These are phyloP conservation scores for Achlya hypogyna DNA, from an alignment of 352 stramenopile genomes.

Conservation along the genomic window DNA sequence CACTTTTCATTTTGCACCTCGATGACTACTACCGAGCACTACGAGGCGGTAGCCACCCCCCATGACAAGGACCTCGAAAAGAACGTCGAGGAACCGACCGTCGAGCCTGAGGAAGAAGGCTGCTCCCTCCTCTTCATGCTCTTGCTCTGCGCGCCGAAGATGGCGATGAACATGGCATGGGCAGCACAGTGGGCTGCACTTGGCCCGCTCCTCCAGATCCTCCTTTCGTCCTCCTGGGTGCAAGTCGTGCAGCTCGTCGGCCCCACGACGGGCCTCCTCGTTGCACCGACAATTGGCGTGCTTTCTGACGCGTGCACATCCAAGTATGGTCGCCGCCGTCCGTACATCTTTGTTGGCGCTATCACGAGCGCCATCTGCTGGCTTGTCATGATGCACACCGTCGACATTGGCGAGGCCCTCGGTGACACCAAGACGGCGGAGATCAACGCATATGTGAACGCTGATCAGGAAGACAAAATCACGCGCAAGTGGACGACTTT, in stretches of 20 bases:
- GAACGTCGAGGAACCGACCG: neutral
- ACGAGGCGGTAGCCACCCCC: neutral
- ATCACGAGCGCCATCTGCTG: conserved; percentile 36
- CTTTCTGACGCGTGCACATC: conserved; percentile 29
- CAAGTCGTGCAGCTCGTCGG: conserved; percentile 44
- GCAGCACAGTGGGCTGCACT: conserved; percentile 45
- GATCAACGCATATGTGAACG: neutral
- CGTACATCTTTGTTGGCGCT: conserved; percentile 29
- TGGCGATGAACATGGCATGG: conserved; percentile 54
- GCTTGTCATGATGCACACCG: conserved; percentile 41
- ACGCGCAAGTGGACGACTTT: conserved; percentile 37
- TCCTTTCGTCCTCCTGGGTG: conserved; percentile 38
- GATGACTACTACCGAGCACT: neutral
- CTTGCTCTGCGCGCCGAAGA: conserved; percentile 38
- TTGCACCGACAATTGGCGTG: conserved; percentile 39
- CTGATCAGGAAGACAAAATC: neutral
- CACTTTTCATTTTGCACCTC: neutral
- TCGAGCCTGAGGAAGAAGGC: neutral
- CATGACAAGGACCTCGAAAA: neutral
- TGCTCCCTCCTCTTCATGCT: conserved; percentile 31
- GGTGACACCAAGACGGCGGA: conserved; percentile 34
- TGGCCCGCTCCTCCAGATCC: conserved; percentile 39
- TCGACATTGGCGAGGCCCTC: conserved; percentile 35
- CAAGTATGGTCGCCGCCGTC: conserved; percentile 30
- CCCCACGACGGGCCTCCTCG: conserved; percentile 36